Evolutionary conservation across 2,329 filamentous ascomycete genomes (phyloP).

Genomic region (Phyllosticta ampelicida): DNA sequence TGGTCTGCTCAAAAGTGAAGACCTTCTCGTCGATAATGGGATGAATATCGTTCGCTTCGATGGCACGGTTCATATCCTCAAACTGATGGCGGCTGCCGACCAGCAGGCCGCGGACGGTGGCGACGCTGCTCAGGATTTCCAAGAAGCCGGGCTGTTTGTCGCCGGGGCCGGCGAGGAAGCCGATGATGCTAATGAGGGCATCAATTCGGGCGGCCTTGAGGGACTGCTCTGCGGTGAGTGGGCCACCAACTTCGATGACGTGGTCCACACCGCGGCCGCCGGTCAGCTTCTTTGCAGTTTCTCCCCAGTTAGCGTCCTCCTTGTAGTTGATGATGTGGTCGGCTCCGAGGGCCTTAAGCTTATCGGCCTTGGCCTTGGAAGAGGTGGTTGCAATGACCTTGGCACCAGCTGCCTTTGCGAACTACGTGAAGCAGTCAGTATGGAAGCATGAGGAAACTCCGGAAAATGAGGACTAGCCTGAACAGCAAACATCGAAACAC

Average conservation of each 20-base stretch:
- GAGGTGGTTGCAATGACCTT: conserved; percentile 49
- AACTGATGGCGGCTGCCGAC: conserved; percentile 47
- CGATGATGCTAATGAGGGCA: conserved; percentile 46
- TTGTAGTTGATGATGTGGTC: conserved; percentile 49
- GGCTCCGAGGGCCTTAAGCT: conserved; percentile 42
- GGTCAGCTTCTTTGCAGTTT: conserved; percentile 41
- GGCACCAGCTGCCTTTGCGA: conserved; percentile 43
- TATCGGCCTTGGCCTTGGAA: conserved; percentile 37
- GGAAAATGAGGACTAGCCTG: conserved; percentile 29
- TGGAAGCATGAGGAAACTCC: not conserved
- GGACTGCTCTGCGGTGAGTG: conserved; percentile 44
- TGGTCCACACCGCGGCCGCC: conserved; percentile 48
- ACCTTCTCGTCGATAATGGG: conserved; percentile 49
- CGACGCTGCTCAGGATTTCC: conserved; percentile 39
- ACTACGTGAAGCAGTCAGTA: conserved; percentile 17
- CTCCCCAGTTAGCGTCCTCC: conserved; percentile 43
- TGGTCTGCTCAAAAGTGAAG: conserved; percentile 42
- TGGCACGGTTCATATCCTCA: conserved; percentile 48
- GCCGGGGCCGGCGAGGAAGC: conserved; percentile 43
- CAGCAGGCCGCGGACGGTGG: conserved; percentile 47
- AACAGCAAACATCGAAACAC: conserved; percentile 56
- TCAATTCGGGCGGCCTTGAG: conserved; percentile 45
- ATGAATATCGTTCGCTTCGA: conserved; percentile 49
- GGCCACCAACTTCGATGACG: conserved; percentile 56
- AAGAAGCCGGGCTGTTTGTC: conserved; percentile 42